Conservation (phyloP, 306 rosid genomes). For the Medicago arabica region DNA sequence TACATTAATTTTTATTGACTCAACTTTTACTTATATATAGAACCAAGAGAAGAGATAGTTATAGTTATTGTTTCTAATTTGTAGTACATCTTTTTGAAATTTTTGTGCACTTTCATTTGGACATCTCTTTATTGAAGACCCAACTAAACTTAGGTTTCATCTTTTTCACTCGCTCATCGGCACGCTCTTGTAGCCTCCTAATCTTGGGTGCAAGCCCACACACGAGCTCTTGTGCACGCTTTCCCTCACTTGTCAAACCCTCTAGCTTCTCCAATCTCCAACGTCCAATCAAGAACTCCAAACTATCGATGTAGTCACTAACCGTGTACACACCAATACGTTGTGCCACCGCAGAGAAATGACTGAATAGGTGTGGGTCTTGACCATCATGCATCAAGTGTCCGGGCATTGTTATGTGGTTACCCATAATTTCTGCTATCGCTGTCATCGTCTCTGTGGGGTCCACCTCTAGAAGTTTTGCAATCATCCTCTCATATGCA, state of each 20-base stretch:
- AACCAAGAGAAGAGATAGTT: too few relatives aligned
- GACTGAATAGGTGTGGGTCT: not conserved
- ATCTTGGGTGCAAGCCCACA: not conserved
- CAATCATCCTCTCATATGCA: not conserved
- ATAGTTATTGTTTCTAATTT: not conserved
- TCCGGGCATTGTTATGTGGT: not conserved
- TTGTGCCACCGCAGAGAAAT: not conserved
- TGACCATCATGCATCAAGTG: conserved; percentile 4
- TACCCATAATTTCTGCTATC: not conserved
- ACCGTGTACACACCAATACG: not conserved
- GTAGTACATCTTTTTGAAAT: not conserved
- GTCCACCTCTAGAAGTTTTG: conserved; percentile 24
- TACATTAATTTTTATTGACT: too few relatives aligned
- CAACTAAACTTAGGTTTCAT: not conserved
- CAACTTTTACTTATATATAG: too few relatives aligned
- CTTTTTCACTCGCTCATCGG: not conserved
- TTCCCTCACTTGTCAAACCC: conserved; percentile 16
- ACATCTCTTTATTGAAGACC: not conserved
- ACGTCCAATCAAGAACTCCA: not conserved
- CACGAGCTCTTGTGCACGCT: not conserved
- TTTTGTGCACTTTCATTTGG: not conserved
- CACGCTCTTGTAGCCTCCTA: conserved; percentile 5
- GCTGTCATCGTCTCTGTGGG: not conserved
- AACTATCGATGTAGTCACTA: not conserved
- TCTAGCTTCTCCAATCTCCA: not conserved